phyloP scores from a whole-genome alignment of 169 alveolate species.

The Perkinsus chesapeaki region DNA sequence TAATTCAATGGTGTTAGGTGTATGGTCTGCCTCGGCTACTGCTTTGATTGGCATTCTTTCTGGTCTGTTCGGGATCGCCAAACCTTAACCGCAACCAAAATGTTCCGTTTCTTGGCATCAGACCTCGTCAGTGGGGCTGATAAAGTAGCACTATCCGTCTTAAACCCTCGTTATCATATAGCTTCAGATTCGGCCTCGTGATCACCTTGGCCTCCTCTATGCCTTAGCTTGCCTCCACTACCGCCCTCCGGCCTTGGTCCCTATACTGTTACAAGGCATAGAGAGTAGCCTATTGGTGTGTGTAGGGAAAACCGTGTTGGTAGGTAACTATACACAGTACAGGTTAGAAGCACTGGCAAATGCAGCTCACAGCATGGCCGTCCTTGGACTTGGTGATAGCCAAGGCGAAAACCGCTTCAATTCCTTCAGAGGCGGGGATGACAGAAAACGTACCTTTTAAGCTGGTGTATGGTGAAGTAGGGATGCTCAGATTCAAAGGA shows the following conservation, averaged over 20 bases:
- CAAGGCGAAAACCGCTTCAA: not conserved
- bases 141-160: not conserved
- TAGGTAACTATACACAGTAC: not conserved
- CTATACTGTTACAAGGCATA: not conserved
- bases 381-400: not conserved
- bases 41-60: not conserved
- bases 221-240: not conserved
- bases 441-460: not conserved
- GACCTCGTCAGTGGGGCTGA: slow-evolving; percentile 35
- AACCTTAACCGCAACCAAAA: slow-evolving; percentile 40
- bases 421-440: not conserved
- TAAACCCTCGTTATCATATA: not conserved
- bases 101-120: slow-evolving; percentile 48
- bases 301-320: too few species aligned
- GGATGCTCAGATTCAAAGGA: not conserved
- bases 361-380: not conserved
- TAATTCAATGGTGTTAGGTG: not conserved
- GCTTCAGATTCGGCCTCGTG: not conserved
- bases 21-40: not conserved
- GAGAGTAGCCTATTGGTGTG: not conserved
- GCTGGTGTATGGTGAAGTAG: not conserved
- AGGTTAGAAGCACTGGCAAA: not conserved
- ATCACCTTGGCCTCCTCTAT: not conserved
- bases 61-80: slow-evolving; percentile 52
- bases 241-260: not conserved